These are phyloP conservation scores for Gleditsia sinensis DNA, from an alignment of 306 rosid species.

Conservation along the genomic window DNA sequence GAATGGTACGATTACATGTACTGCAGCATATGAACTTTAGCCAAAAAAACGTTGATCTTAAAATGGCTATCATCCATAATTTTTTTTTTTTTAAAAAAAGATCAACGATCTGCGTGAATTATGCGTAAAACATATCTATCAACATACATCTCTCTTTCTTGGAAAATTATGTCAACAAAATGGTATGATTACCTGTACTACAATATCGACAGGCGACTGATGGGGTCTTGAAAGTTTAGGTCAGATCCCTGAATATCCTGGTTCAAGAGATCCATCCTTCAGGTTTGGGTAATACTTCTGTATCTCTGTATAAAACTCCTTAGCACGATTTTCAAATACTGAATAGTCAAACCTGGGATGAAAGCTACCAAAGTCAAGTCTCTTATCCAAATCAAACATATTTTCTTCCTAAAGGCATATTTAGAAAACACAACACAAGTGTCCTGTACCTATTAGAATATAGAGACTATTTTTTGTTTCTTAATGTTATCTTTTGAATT, in stretches of 20 bases:
- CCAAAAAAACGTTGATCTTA: neutral
- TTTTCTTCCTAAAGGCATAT: neutral
- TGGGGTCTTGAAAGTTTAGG: slow-evolving; percentile 87
- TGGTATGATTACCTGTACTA: slow-evolving; percentile 81
- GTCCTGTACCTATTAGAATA: no score
- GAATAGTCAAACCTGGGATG: slow-evolving; percentile 81
- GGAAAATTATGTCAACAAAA: no score
- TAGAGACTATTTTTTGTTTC: no score
- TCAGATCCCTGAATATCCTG: slow-evolving; percentile 94
- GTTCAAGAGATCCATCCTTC: slow-evolving; percentile 67
- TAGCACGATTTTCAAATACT: slow-evolving; percentile 50
- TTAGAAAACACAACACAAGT: neutral
- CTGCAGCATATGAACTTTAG: slow-evolving; percentile 9
- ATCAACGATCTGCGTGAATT: slow-evolving; percentile 10
- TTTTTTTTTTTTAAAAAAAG: no score
- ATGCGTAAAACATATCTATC: no score
- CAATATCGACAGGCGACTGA: slow-evolving; percentile 69
- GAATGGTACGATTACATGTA: slow-evolving; percentile 86
- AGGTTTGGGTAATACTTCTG: slow-evolving; percentile 84
- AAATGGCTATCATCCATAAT: no score
- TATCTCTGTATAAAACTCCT: slow-evolving; percentile 68
- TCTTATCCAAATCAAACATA: slow-evolving; percentile 10
- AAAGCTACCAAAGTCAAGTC: slow-evolving; percentile 14
- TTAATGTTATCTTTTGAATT: no score
- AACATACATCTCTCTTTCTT: no score